These are phyloP conservation scores for Terana coerulea DNA, from an alignment of 768 basidiomycete genomes.

Conservation along the genomic window DNA sequence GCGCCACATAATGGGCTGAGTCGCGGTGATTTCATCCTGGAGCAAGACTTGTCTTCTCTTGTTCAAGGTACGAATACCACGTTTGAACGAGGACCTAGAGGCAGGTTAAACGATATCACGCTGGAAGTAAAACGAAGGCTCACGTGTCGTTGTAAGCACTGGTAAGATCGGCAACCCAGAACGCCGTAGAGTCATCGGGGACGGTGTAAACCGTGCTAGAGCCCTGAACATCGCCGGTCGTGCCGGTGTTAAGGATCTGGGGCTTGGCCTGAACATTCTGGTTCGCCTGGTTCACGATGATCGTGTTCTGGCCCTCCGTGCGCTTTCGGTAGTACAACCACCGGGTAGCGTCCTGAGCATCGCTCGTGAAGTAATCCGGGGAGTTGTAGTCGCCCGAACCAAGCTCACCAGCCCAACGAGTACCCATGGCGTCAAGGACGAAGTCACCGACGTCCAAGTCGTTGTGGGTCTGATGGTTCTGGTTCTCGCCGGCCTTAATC, in stretches of 20 bases:
- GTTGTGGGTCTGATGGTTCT: constrained; percentile 90
- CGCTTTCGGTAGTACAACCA: constrained; percentile 96
- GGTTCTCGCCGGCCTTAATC: constrained; percentile 80
- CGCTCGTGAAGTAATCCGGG: constrained; percentile 71
- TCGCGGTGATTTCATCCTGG: constrained; percentile 82
- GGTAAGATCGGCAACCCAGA: constrained; percentile 73
- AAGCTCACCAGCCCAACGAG: constrained; percentile 93
- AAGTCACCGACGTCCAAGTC: constrained; percentile 95
- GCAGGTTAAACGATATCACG: neutral
- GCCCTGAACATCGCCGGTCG: constrained; percentile 59
- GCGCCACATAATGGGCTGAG: constrained; percentile 72
- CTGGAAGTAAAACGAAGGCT: constrained; percentile 25
- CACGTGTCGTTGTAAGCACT: constrained; percentile 74
- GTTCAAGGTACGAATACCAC: constrained; percentile 84
- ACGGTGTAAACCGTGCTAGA: constrained; percentile 76
- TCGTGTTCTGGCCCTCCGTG: constrained; percentile 96
- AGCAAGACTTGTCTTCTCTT: constrained; percentile 82
- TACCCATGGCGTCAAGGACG: constrained; percentile 89
- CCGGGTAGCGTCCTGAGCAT: constrained; percentile 61
- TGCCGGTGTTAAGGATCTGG: constrained; percentile 43
- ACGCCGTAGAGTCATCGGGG: constrained; percentile 70
- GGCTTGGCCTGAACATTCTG: constrained; percentile 76
- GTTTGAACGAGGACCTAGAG: constrained; percentile 63
- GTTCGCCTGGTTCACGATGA: constrained; percentile 71
- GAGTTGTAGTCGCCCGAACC: constrained; percentile 86